Evolutionary conservation across 2,329 filamentous ascomycete species (phyloP).

Genomic region (Aspergillus fumigatiaffinis): DNA sequence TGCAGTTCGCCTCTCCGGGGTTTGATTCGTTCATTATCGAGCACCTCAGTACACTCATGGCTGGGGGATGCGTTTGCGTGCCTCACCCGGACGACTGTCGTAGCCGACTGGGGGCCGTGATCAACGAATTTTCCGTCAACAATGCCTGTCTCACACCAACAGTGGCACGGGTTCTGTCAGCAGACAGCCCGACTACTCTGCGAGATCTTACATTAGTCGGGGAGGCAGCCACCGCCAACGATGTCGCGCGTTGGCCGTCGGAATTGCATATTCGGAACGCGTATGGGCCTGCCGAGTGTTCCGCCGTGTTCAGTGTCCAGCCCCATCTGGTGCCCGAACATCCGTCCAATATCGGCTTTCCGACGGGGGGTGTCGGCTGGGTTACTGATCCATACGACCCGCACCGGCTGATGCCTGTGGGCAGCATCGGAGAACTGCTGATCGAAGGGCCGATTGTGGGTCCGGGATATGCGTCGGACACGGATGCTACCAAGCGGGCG

Average conservation of each 20-base stretch:
- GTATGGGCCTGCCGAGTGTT: conserved; percentile 40
- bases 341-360: conserved; percentile 11
- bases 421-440: conserved; percentile 39
- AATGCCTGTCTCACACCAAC: conserved; percentile 55
- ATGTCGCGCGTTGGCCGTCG: conserved; percentile 34
- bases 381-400: conserved; percentile 20
- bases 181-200: conserved; percentile 34
- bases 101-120: conserved; percentile 42
- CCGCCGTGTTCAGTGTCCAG: conserved; percentile 27
- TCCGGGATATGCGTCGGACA: conserved; percentile 31
- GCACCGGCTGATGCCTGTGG: conserved; percentile 27
- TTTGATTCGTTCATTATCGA: conserved; percentile 9
- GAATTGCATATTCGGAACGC: conserved; percentile 34
- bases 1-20: not conserved
- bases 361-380: conserved; percentile 15
- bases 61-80: conserved; percentile 16
- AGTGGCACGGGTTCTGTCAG: conserved; percentile 42
- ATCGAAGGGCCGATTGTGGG: conserved; percentile 38
- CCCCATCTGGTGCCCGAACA: conserved; percentile 8
- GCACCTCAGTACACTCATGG: conserved; percentile 10
- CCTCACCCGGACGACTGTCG: conserved; percentile 8
- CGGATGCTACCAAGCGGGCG: conserved; percentile 8
- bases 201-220: conserved; percentile 27
- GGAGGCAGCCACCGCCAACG: conserved; percentile 15
- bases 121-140: conserved; percentile 45